These are phyloP conservation scores for Larix kaempferi DNA, from an alignment of 75 land plant species.

Conservation along the genomic window DNA sequence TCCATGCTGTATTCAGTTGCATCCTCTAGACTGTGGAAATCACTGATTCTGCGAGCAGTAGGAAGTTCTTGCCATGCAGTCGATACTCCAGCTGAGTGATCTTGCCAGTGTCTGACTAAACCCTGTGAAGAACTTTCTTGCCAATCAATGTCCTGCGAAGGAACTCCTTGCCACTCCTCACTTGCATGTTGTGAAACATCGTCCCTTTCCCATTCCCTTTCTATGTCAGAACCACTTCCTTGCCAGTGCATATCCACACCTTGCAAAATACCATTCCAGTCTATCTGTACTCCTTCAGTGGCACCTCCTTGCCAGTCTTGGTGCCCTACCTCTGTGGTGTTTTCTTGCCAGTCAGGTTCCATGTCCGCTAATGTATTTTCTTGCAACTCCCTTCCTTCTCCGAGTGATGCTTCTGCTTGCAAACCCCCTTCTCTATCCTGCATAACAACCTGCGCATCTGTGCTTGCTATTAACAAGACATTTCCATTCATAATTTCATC, in stretches of 20 bases:
- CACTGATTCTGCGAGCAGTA: conserved; percentile 16
- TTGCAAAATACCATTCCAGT: conserved; percentile 3
- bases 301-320: conserved; percentile 4
- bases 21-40: conserved; percentile 24
- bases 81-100: conserved; percentile 4
- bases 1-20: conserved; percentile 40
- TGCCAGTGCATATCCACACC: conserved; percentile 1
- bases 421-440: background rate
- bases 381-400: background rate
- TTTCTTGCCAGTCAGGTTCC: background rate
- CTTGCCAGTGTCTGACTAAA: conserved; percentile 6
- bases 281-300: conserved; percentile 6
- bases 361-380: background rate
- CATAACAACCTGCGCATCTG: background rate
- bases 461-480: background rate
- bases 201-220: conserved; percentile 6
- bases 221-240: conserved; percentile 3
- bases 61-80: conserved; percentile 16
- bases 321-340: background rate
- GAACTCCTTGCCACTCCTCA: conserved; percentile 12
- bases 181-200: background rate
- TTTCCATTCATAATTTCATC: background rate
- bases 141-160: conserved; percentile 7
- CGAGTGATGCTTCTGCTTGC: background rate
- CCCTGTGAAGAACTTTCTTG: conserved; percentile 11